Conservation (phyloP, 2,329 filamentous ascomycete species). For the Monosporascus cannonballus region DNA sequence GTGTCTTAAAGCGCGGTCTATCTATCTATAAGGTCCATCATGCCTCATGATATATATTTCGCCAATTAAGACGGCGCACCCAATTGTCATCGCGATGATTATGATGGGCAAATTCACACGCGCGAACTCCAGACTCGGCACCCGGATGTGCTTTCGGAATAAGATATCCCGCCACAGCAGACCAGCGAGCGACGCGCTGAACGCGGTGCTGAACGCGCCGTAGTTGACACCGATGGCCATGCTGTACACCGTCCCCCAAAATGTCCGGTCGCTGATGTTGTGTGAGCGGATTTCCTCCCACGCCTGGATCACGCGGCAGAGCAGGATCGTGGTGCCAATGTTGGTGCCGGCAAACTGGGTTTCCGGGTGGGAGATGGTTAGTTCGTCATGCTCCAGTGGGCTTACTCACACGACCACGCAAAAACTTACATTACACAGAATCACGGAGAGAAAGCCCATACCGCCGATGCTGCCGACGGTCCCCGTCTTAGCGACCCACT, state of each 20-base stretch:
- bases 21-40: slow-evolving; percentile 26
- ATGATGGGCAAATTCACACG: slow-evolving; percentile 54
- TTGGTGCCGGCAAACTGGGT: slow-evolving; percentile 70
- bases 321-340: slow-evolving; percentile 68
- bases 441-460: slow-evolving; percentile 66
- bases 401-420: background rate
- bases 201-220: slow-evolving; percentile 66
- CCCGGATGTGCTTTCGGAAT: slow-evolving; percentile 59
- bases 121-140: slow-evolving; percentile 59
- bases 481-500: slow-evolving; percentile 65
- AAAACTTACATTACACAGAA: slow-evolving; percentile 63
- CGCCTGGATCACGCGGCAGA: slow-evolving; percentile 63
- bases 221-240: slow-evolving; percentile 73
- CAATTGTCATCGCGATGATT: slow-evolving; percentile 43
- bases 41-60: slow-evolving; percentile 55
- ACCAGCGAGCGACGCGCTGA: slow-evolving; percentile 66
- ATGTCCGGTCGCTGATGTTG: slow-evolving; percentile 57
- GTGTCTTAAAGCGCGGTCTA: too few relatives aligned
- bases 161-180: slow-evolving; percentile 70
- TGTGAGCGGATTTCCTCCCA: slow-evolving; percentile 56
- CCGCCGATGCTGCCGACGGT: slow-evolving; percentile 63
- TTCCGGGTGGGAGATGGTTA: background rate
- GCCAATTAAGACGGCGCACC: slow-evolving; percentile 45
- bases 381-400: slow-evolving; percentile 8
- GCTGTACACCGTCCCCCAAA: slow-evolving; percentile 69